Evolutionary conservation across 768 basidiomycete genomes (phyloP).

Genomic region (Botryobasidium botryosum): DNA sequence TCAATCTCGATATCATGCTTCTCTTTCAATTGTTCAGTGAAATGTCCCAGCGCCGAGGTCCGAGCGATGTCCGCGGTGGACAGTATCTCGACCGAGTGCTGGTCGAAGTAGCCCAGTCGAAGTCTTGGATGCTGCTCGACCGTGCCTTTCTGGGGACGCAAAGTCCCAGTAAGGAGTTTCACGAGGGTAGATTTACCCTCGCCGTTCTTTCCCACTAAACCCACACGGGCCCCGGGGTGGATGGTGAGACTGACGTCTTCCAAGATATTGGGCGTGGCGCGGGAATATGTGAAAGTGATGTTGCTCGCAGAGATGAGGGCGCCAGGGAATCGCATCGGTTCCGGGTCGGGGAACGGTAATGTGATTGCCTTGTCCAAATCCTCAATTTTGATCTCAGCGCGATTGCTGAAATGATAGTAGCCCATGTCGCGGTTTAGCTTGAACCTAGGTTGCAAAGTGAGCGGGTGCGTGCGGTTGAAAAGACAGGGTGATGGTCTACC

Average conservation of each 20-base stretch:
- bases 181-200: slow-evolving; percentile 43
- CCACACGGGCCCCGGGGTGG: slow-evolving; percentile 24
- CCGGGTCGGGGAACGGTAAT: slow-evolving; percentile 22
- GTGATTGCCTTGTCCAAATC: slow-evolving; percentile 23
- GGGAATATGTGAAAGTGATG: slow-evolving; percentile 22
- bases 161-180: slow-evolving; percentile 18
- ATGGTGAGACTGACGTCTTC: slow-evolving; percentile 24
- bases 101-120: slow-evolving; percentile 42
- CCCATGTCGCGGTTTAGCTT: slow-evolving; percentile 38
- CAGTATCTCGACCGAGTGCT: slow-evolving; percentile 43
- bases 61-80: slow-evolving; percentile 18
- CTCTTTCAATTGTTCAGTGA: slow-evolving; percentile 14
- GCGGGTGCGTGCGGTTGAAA: slow-evolving; percentile 1
- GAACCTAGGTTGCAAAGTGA: slow-evolving; percentile 21
- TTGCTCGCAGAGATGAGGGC: slow-evolving; percentile 19
- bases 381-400: slow-evolving; percentile 27
- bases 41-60: slow-evolving; percentile 19
- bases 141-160: slow-evolving; percentile 30
- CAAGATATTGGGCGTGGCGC: slow-evolving; percentile 16
- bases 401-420: slow-evolving; percentile 25
- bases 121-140: slow-evolving; percentile 36
- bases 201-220: slow-evolving; percentile 34
- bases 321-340: slow-evolving; percentile 21
- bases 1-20: slow-evolving; percentile 13
- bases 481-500: slow-evolving; percentile 16